A percentile compares a stretch with the other conserved stretches of the same genome.
Conservation (phyloP, 2,329 filamentous ascomycete genomes). For the Proliferodiscus dingleyae region DNA sequence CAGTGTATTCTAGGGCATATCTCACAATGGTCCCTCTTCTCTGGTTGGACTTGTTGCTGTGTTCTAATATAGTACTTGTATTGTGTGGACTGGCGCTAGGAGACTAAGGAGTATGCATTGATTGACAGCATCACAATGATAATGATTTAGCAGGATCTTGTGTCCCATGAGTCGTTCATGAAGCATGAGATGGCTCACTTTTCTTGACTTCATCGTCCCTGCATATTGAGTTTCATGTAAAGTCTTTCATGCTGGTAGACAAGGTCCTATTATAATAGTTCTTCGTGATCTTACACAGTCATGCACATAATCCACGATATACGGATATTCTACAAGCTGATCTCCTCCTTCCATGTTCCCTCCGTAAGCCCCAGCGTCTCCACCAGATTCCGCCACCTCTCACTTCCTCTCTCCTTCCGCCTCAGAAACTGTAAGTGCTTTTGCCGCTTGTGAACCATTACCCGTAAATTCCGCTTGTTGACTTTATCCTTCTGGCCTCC, state of each 20-base stretch:
- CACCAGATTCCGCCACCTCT: slow-evolving; percentile 83
- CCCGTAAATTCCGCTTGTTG: slow-evolving; percentile 84
- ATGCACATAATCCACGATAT: slow-evolving; percentile 14
- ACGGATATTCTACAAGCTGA: slow-evolving; percentile 57
- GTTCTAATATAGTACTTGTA: slow-evolving; percentile 24
- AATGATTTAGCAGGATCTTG: too few relatives aligned
- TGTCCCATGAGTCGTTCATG: too few relatives aligned
- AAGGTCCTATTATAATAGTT: too few relatives aligned
- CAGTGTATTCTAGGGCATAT: slow-evolving; percentile 72
- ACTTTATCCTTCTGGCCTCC: slow-evolving; percentile 80
- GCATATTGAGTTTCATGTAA: too few relatives aligned
- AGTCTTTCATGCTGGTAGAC: too few relatives aligned
- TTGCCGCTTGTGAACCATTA: slow-evolving; percentile 84
- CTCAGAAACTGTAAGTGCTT: slow-evolving; percentile 84
- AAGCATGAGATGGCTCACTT: too few relatives aligned
- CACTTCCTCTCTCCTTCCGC: slow-evolving; percentile 83
- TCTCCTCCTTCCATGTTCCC: slow-evolving; percentile 87
- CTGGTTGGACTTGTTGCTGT: slow-evolving; percentile 10
- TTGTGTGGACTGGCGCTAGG: slow-evolving; percentile 24
- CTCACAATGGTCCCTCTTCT: slow-evolving; percentile 14
- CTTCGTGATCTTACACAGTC: neutral
- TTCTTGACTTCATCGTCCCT: too few relatives aligned
- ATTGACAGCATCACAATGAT: neutral
- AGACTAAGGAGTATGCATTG: slow-evolving; percentile 25
- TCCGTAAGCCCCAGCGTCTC: slow-evolving; percentile 79